Evolutionary conservation across 768 basidiomycete species (phyloP), one percentile per base, ranked within the genome.

Genomic region (Mycena chlorophos): DNA sequence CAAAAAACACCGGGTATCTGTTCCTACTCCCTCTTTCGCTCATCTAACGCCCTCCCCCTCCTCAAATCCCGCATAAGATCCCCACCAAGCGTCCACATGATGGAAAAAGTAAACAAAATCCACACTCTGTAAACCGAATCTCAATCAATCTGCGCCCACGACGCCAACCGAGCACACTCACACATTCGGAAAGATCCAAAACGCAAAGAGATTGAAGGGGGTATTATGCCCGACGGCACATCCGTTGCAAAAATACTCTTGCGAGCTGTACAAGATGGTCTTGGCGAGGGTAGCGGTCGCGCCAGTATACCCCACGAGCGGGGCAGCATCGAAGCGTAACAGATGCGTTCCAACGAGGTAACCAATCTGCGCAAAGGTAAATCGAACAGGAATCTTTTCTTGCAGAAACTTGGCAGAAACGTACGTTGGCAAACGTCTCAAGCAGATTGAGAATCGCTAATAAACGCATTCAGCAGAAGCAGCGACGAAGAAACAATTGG

Each of bases 111-210:
- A 17, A 66, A 56, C 17, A 62, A 49, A n/a, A 66, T 62, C 65
- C 65, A 66, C 48, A 64, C 39, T 39, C 65, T 66, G n/a, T 23
- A 16, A n/a, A 14, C 12, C 8, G 17, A 52, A 31, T n/a, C 40
- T 54, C 12, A 58, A 40, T n/a, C 16, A 49, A 13, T 26, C 8
- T 16, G 14, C 22, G 17, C 17, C 31, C 31, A 34, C 8, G 17
- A 43, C 40, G 17, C 20, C 26, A 31, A 51, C 28, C 42, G 28
- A 46, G 48, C 46, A 42, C 42, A 67, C 84, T 56, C 61, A 87
- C 87, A 84, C 78, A 62, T 89, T 91, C 1, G 90, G 88, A 53
- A 87, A 69, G 54, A 89, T 74, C 81, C 83, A 92, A 57, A 80
- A 81, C 47, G 83, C 63, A 55, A 87, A 52, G 16, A 84, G 69